Base-by-base conservation (phyloP, 78 protist species). In the Pigoraptor vietnamica region DNA sequence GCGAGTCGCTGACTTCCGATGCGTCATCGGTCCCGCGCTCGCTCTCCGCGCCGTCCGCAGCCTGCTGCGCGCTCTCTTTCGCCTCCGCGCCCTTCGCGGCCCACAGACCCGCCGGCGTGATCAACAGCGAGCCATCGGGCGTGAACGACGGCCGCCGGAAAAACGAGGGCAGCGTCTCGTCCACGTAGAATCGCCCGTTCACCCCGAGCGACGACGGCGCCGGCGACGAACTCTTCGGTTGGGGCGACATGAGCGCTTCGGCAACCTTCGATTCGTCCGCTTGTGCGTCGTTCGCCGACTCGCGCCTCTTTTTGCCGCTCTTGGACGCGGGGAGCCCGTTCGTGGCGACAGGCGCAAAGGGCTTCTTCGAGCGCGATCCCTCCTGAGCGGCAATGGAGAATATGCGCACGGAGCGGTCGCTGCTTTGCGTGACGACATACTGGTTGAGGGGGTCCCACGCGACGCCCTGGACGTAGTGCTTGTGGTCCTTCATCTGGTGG, bases 391-490 rank as follows among this genome's bases (percentile, higher is more conserved):
- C 36, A 35, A 0, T 2, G n/a, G 90, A 9, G 24, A 89, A 87
- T 35, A 93, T 9, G 55, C 90, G 92, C 34, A 29, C 29, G 32
- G 93, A 35, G 40, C 96, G 92, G 40, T 94, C 96, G 84, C 90
- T n/a, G 39, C 95, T 91, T 39, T 56, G 37, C 0, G 94, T 89
- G 67, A 40, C 86, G 25, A 94, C 35, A 33, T 10, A 19, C 10
- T 86, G 48, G 36, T 90, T 93, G 24, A 0, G 40, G 23, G 96
- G 96, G 81, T 82, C 92, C 94, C 94, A 94, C 25, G 95, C 91
- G 23, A 92, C 94, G 81, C 96, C 96, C 90, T 92, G 93, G 32
- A 93, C 95, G 79, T 89, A 94, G 92, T 91, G 94, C 35, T 37
- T 19, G 84, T 94, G 96, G 37, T 90, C 96, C 24, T 90, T 39